phyloP scores from a whole-genome alignment of 805 yeast genomes.

The Teunomyces gatunensis region DNA sequence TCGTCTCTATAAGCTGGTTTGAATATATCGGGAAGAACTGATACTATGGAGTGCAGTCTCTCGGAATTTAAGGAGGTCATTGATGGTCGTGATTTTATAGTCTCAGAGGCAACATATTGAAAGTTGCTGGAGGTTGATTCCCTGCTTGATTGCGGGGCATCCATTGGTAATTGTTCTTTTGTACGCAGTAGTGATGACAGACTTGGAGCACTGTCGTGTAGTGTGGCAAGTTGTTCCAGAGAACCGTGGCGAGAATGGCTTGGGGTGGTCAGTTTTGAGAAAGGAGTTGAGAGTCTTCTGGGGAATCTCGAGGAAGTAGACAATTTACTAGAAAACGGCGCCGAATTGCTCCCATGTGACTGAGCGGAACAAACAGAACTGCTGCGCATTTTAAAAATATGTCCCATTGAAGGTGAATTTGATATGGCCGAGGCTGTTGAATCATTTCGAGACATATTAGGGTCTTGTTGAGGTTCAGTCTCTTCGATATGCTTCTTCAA shows the following conservation, averaged over 20 bases:
- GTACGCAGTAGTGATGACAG: background rate
- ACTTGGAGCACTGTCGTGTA: background rate
- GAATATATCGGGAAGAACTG: conserved; percentile 2
- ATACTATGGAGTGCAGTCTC: background rate
- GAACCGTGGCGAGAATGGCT: background rate
- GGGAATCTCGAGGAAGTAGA: conserved; percentile 10
- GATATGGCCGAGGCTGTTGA: conserved; percentile 3
- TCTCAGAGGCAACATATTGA: background rate
- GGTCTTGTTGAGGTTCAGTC: background rate
- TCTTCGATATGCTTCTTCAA: background rate
- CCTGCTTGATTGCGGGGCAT: background rate
- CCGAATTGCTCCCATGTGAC: conserved; percentile 8
- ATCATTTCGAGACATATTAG: background rate
- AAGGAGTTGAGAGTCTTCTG: conserved; percentile 12
- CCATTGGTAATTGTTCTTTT: background rate
- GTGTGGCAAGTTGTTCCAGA: background rate
- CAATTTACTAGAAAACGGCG: background rate
- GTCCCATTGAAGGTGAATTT: conserved; percentile 3
- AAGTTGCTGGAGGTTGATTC: background rate
- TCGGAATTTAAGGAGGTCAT: background rate
- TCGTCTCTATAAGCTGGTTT: conserved; percentile 5
- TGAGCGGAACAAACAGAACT: conserved; percentile 18
- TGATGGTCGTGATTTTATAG: background rate
- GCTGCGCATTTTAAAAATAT: conserved; percentile 11
- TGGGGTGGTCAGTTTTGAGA: conserved; percentile 1